Conservation (phyloP, 495 filamentous ascomycete genomes). For the Endocarpon pusillum region DNA sequence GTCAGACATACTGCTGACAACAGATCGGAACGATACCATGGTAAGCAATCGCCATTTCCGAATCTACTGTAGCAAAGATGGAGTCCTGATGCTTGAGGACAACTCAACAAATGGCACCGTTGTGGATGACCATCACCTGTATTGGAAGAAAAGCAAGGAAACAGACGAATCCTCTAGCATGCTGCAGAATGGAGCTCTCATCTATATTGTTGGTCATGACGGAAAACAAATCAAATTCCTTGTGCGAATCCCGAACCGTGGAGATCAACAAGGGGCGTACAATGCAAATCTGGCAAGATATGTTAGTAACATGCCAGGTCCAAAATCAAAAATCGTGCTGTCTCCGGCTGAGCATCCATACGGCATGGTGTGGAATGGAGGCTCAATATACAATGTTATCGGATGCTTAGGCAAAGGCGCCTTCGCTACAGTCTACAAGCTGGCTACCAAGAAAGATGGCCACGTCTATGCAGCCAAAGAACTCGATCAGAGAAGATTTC, state of each 20-base stretch:
- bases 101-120: conserved; percentile 83
- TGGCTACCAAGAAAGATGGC: conserved; percentile 65
- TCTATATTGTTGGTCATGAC: conserved; percentile 44
- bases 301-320: conserved; percentile 8
- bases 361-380: conserved; percentile 66
- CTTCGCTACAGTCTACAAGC: conserved; percentile 80
- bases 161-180: conserved; percentile 35
- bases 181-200: conserved; percentile 52
- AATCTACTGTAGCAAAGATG: conserved; percentile 66
- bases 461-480: conserved; percentile 76
- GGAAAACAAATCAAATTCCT: conserved; percentile 53
- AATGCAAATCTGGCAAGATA: conserved; percentile 33
- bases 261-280: conserved; percentile 41
- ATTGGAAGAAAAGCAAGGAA: conserved; percentile 22
- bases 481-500: conserved; percentile 73
- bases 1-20: conserved; percentile 56
- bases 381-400: conserved; percentile 63
- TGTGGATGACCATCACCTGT: conserved; percentile 52
- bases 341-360: conserved; percentile 24
- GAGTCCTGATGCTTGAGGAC: conserved; percentile 79
- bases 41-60: conserved; percentile 86
- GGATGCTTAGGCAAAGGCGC: conserved; percentile 76
- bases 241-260: conserved; percentile 63
- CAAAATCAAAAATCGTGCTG: conserved; percentile 11
- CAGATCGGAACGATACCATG: conserved; percentile 35